Evolutionary conservation across 2,329 filamentous ascomycete genomes (phyloP).

Genomic region (Chaetothyriales sp.): DNA sequence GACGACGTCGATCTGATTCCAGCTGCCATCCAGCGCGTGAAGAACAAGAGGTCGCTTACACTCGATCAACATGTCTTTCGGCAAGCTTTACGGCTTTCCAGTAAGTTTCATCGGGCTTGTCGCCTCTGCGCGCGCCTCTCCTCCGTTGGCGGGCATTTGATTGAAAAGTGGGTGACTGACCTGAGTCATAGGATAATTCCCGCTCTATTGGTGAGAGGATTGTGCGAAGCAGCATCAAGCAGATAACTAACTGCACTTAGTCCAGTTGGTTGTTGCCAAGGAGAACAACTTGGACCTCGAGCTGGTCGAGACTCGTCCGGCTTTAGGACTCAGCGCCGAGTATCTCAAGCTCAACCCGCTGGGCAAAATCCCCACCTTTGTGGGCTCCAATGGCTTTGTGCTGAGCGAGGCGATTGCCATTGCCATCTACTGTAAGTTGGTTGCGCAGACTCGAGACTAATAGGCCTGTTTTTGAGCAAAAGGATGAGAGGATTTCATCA

Average conservation of each 20-base stretch:
- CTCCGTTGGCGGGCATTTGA: conserved; percentile 11
- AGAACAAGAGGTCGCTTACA: conserved; percentile 3
- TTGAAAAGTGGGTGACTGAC: conserved; percentile 3
- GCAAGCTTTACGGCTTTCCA: conserved; percentile 83
- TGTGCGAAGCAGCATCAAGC: conserved; percentile 56
- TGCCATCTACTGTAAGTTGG: conserved; percentile 83
- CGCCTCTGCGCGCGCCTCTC: conserved; percentile 16
- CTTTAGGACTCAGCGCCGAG: conserved; percentile 50
- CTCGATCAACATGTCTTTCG: conserved; percentile 69
- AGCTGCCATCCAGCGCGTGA: conserved; percentile 7
- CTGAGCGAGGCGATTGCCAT: conserved; percentile 88
- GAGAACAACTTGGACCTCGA: conserved; percentile 91
- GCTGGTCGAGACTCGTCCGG: conserved; percentile 57
- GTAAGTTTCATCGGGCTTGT: conserved; percentile 38
- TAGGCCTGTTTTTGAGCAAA: neutral
- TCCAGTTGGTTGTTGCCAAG: conserved; percentile 88
- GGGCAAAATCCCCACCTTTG: conserved; percentile 84
- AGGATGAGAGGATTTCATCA: conserved; percentile 60
- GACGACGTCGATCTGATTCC: neutral
- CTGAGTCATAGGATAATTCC: conserved; percentile 16
- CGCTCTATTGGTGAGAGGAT: conserved; percentile 7
- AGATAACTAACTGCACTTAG: conserved; percentile 52
- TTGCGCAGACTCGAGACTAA: conserved; percentile 10
- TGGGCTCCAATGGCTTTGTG: conserved; percentile 79
- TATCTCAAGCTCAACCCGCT: conserved; percentile 78